Evolutionary conservation across 1,284 basidiomycete genomes (phyloP).

Genomic region (Cutaneotrichosporon daszewskae): DNA sequence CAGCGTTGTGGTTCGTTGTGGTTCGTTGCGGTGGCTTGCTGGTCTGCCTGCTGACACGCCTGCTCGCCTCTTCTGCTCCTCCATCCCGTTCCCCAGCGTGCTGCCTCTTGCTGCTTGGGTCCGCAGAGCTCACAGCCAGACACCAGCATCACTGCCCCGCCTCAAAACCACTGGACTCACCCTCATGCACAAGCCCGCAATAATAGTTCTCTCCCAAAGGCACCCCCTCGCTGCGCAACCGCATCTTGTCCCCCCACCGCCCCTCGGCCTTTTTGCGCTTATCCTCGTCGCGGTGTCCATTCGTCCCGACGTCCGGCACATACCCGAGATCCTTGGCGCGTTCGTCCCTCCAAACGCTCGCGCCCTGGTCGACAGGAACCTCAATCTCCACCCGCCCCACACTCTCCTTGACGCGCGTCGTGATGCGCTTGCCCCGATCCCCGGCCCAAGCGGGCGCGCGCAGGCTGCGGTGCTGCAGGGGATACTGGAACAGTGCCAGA

Average conservation of each 20-base stretch:
- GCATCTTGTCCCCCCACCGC: conserved; percentile 44
- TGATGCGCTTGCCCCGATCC: conserved; percentile 40
- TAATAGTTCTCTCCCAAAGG: conserved; percentile 36
- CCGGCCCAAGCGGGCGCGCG: conserved; percentile 34
- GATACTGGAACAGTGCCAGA: conserved; percentile 44
- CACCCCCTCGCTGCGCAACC: conserved; percentile 36
- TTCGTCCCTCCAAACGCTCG: conserved; percentile 43
- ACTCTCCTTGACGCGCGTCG: conserved; percentile 41
- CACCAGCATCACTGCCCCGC: conserved; percentile 4
- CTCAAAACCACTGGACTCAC: conserved; percentile 21
- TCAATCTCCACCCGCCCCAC: conserved; percentile 43
- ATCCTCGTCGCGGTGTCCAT: conserved; percentile 23
- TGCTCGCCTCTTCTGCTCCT: no score
- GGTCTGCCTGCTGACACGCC: no score
- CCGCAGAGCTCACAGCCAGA: no score
- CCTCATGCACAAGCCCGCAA: conserved; percentile 39
- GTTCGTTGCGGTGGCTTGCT: no score
- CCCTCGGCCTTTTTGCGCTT: conserved; percentile 18
- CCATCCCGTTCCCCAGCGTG: no score
- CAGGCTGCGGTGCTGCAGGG: conserved; percentile 35
- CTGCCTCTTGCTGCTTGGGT: no score
- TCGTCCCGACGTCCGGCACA: conserved; percentile 21
- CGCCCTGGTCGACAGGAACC: conserved; percentile 40
- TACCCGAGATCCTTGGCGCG: conserved; percentile 40
- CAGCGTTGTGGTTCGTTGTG: no score